phyloP scores from a whole-genome alignment of 441 rosid genomes.

The Brassica hybrid region DNA sequence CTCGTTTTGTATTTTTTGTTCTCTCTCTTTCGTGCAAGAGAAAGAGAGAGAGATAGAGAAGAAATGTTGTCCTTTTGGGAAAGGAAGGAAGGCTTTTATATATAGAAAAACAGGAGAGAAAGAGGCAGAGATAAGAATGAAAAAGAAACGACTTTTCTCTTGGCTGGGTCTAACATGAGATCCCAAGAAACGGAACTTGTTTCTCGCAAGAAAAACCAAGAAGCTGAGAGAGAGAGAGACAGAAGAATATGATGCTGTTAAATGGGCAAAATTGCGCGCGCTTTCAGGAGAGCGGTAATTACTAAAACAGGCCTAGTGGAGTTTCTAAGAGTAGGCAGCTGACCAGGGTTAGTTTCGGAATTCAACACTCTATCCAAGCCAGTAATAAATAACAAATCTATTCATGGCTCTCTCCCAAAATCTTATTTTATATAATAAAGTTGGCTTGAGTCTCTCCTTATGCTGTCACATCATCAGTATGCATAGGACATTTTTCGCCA shows the following conservation, averaged over 20 bases:
- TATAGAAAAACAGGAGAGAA: neutral
- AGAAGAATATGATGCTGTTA: slow-evolving; percentile 1
- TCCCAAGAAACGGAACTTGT: slow-evolving; percentile 43
- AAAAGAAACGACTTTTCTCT: slow-evolving; percentile 34
- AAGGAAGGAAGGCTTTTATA: neutral
- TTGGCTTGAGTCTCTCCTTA: no score
- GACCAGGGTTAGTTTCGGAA: slow-evolving; percentile 14
- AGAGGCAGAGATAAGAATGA: slow-evolving; percentile 5
- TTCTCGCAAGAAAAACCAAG: slow-evolving; percentile 25
- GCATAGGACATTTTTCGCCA: no score
- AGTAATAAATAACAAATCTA: no score
- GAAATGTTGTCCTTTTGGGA: slow-evolving; percentile 30
- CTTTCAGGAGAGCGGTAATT: slow-evolving; percentile 22
- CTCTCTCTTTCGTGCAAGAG: slow-evolving; percentile 46
- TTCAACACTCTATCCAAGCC: neutral
- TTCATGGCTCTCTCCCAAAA: no score
- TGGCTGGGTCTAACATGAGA: slow-evolving; percentile 38
- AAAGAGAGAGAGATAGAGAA: slow-evolving; percentile 36
- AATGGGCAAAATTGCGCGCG: slow-evolving; percentile 28
- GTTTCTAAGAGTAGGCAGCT: neutral
- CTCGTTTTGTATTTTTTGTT: slow-evolving; percentile 19
- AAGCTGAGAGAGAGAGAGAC: neutral
- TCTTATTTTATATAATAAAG: no score
- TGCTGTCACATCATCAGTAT: no score
- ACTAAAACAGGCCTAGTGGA: slow-evolving; percentile 21